Evolutionary conservation across 2,329 filamentous ascomycete genomes (phyloP).

Genomic region (Epichloe coenophiala): DNA sequence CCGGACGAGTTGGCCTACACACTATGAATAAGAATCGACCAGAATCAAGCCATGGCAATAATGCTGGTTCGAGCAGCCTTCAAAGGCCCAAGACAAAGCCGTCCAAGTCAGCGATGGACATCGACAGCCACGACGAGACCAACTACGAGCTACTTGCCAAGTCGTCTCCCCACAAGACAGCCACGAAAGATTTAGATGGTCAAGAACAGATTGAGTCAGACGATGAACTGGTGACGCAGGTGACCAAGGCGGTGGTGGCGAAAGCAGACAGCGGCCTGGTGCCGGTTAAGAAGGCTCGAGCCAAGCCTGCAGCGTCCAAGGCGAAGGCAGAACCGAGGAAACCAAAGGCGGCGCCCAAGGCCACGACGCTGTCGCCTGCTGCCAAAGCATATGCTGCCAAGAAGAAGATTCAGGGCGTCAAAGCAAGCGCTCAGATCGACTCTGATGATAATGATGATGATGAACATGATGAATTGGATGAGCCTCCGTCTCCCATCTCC

Average conservation of each 20-base stretch:
- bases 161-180: conserved; percentile 46
- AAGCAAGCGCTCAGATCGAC: conserved; percentile 14
- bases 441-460: conserved; percentile 24
- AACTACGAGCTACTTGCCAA: conserved; percentile 56
- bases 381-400: conserved; percentile 53
- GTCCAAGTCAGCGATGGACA: conserved; percentile 39
- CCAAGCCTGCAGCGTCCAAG: conserved; percentile 37
- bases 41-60: conserved; percentile 52
- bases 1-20: conserved; percentile 52
- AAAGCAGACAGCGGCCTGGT: conserved; percentile 25
- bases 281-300: conserved; percentile 39
- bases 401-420: conserved; percentile 21
- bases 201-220: conserved; percentile 37
- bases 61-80: conserved; percentile 25
- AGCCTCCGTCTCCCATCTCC: conserved; percentile 27
- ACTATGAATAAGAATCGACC: conserved; percentile 58
- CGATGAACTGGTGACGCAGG: conserved; percentile 30
- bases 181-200: conserved; percentile 36
- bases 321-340: conserved; percentile 24
- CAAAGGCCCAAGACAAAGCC: conserved; percentile 31
- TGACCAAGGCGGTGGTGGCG: conserved; percentile 25
- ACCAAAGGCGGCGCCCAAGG: conserved; percentile 29
- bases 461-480: conserved; percentile 25
- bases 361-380: conserved; percentile 46
- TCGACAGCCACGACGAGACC: conserved; percentile 49